These are phyloP conservation scores for Torulaspora quercuum DNA, from an alignment of 805 yeast species.

Conservation along the genomic window DNA sequence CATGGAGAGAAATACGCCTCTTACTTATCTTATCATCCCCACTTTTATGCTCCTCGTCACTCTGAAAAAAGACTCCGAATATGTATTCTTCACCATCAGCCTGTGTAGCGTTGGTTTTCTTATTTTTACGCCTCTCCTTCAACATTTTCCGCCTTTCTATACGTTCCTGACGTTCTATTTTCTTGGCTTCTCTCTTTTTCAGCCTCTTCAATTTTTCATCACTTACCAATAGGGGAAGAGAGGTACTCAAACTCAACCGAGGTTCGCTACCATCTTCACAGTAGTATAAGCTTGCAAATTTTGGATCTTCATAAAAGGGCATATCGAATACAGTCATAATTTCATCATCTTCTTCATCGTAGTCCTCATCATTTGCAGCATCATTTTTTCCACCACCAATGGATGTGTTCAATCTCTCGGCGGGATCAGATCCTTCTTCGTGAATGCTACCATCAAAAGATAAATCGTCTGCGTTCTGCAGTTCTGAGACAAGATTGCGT, in stretches of 20 bases:
- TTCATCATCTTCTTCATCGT: constrained; percentile 35
- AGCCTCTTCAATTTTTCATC: constrained; percentile 30
- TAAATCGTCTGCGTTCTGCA: constrained; percentile 33
- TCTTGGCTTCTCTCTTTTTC: constrained; percentile 31
- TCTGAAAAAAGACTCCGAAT: constrained; percentile 35
- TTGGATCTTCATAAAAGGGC: constrained; percentile 44
- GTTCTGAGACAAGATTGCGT: constrained; percentile 30
- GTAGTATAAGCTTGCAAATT: constrained; percentile 35
- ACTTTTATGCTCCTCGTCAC: constrained; percentile 28
- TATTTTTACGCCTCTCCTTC: constrained; percentile 19
- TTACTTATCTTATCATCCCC: constrained; percentile 3
- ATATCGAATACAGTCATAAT: constrained; percentile 37
- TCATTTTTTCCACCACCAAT: constrained; percentile 11
- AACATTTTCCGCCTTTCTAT: constrained; percentile 30
- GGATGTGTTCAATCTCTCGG: constrained; percentile 17
- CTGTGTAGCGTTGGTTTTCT: constrained; percentile 34
- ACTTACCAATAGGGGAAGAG: constrained; percentile 33
- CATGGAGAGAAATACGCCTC: constrained; percentile 7
- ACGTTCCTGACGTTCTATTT: constrained; percentile 31
- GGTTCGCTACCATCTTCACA: constrained; percentile 36
- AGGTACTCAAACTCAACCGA: constrained; percentile 33
- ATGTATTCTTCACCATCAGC: constrained; percentile 39
- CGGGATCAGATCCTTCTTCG: constrained; percentile 35
- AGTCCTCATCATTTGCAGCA: constrained; percentile 26
- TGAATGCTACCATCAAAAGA: constrained; percentile 37